Evolutionary conservation across 352 stramenopile genomes (phyloP).

Genomic region (Phytopythium sindhum): DNA sequence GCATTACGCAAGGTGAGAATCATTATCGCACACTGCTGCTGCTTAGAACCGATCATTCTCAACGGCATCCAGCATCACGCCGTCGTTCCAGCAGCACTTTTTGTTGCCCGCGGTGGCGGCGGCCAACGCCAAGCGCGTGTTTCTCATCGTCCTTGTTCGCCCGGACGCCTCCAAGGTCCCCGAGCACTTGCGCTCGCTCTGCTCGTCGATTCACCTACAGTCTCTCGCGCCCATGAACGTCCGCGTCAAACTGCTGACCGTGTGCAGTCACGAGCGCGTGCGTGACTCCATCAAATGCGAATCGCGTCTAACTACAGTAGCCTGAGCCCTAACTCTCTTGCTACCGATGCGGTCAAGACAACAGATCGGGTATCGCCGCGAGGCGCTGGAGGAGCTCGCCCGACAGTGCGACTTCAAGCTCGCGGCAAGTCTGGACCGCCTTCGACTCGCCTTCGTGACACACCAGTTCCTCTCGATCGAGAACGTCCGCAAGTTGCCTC

Average conservation of each 20-base stretch:
- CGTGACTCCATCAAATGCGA: not conserved
- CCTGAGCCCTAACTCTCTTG: not conserved
- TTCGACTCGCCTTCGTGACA: conserved; percentile 45
- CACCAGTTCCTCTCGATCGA: conserved; percentile 50
- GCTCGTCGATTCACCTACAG: conserved; percentile 36
- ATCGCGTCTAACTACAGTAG: too few species aligned
- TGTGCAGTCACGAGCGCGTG: conserved; percentile 49
- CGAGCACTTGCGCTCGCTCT: conserved; percentile 51
- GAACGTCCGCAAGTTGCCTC: conserved; percentile 43
- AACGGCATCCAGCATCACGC: conserved; percentile 30
- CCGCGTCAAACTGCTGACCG: conserved; percentile 46
- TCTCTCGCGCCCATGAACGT: conserved; percentile 38
- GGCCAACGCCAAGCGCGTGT: conserved; percentile 53
- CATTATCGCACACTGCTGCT: not conserved
- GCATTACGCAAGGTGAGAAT: conserved; percentile 51
- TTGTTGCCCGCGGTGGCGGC: conserved; percentile 42
- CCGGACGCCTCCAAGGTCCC: conserved; percentile 55
- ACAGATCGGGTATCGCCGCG: conserved; percentile 61
- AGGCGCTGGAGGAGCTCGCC: conserved; percentile 49
- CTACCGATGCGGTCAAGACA: not conserved
- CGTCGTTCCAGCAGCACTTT: conserved; percentile 61
- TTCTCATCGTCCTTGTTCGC: conserved; percentile 45
- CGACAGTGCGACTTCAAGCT: conserved; percentile 33
- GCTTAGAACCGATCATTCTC: not conserved
- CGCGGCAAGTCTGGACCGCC: conserved; percentile 30